Evolutionary conservation across 371 early-diverging fungal genomes (phyloP).

Genomic region (Haplosporangium sp.): DNA sequence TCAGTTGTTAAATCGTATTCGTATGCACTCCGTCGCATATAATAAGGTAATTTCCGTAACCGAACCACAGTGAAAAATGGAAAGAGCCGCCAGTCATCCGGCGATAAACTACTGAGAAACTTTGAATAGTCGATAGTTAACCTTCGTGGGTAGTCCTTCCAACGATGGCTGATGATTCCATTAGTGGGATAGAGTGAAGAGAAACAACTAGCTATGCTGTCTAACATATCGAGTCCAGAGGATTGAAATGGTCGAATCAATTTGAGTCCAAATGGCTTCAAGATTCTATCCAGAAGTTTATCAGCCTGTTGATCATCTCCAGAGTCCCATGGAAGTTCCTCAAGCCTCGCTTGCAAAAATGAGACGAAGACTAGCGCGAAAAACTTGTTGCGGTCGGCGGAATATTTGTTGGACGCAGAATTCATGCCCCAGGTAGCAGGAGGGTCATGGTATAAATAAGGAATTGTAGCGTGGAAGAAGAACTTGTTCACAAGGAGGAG

Average conservation of each 20-base stretch:
- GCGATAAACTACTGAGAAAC: not conserved
- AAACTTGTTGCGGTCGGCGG: not conserved
- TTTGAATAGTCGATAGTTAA: conserved; percentile 5
- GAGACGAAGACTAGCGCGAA: not conserved
- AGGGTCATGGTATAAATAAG: not conserved
- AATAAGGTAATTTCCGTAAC: not conserved
- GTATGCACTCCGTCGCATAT: not conserved
- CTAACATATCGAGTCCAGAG: not conserved
- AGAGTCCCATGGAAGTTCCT: not conserved
- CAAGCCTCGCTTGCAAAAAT: conserved; percentile 3
- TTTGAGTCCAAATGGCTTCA: conserved; percentile 4
- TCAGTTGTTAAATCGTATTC: too few relatives aligned
- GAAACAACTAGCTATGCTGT: not conserved
- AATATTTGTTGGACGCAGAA: not conserved
- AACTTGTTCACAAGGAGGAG: conserved; percentile 7
- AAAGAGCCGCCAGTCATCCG: not conserved
- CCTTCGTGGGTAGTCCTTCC: not conserved
- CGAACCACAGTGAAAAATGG: not conserved
- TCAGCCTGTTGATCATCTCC: not conserved
- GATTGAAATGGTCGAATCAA: not conserved
- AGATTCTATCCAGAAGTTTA: not conserved
- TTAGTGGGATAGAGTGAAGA: not conserved
- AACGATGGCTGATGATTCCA: not conserved
- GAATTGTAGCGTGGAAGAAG: conserved; percentile 5
- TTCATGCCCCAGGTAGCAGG: not conserved